Evolutionary conservation across 495 filamentous ascomycete species (phyloP), one percentile per base, ranked within the genome.

Genomic region (Thozetella sp.): DNA sequence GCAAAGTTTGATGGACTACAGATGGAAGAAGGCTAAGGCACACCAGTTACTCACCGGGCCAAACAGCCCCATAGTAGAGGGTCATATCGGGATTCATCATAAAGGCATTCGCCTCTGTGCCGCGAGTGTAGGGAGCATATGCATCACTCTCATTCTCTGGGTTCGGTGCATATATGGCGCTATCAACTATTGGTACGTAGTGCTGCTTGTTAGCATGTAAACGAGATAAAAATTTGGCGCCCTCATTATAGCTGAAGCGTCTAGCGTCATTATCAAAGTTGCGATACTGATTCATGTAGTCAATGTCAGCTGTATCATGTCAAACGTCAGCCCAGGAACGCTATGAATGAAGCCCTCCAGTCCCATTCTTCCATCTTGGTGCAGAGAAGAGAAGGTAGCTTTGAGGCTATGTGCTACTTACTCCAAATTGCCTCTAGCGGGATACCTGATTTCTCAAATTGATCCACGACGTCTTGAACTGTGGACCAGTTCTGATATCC

Each of bases 151-250:
- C 77, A 63, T 95, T 90, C 17, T 83, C 73, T 2, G 90, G 90
- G 54, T 92, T 89, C 0, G 91, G 90, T 23, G 87, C 84, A 62
- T 93, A 94, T 25, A 95, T 85, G 3, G 90, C 92, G 2, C 89
- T 82, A 67, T 96, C 92, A n/a, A 97, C 82, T 51, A 97, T 95
- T 0, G 91, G 91, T 9, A 97, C 80, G 56, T 86, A 96, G 63
- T 93, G 88, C 64, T 90, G 89, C 10, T 85, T 81, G 62, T 83
- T 82, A 2, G 74, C 73, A 68, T 93, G 91, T 1, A 97, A 73
- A 17, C 77, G 72, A 0, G 75, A 71, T 13, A 97, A 67, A 67
- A 96, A 92, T 0, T 87, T 72, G 24, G 80, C 82, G 58, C 91
- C 85, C 58, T 87, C 83, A 0, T 81, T 69, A 20, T 93, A 75